Base-by-base conservation (phyloP, 2,329 filamentous ascomycete genomes). In the Penicillium griseofulvum region DNA sequence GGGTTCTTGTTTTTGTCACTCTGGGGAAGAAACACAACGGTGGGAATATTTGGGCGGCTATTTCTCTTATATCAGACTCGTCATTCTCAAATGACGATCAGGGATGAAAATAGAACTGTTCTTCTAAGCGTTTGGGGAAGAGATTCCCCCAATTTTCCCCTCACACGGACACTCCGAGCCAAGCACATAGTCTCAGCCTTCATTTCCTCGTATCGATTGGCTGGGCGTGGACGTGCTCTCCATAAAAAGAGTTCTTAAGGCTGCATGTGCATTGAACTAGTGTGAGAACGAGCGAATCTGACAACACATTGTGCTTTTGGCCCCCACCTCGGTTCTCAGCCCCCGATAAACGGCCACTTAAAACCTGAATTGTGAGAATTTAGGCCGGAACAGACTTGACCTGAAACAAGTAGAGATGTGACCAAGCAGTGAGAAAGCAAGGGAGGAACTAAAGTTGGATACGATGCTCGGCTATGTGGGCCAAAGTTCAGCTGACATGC, bases 201-300 rank as follows among this genome's bases (percentile, higher is more conserved):
- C 24, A 34, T 38, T 26, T 4, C 33, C 31, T 31, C 39, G 26
- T 37, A 39, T 37, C 47, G 53, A 54, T 59, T 52, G 19, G 43
- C 47, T 48, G 42, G 44, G 36, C 34, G 34, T 26, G 49, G 39
- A 7, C 19, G 17, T 46, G 12, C 6, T 17, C 37, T 48, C 17
- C 47, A 42, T 33, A 33, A 22, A 22, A 26, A 45, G 22, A 39
- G 43, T 52, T 54, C 44, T 42, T 63, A 65, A 65, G 61, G 63
- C 63, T 65, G 63, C 61, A 65, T 52, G 55, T 63, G 58, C 61
- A 49, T 59, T 59, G 57, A 43, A 54, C 51, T 61, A 44, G 54
- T 39, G 11, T 29, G 24, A 56, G 54, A 64, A 65, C 58, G 36
- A 62, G 53, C 39, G 43, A 37, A 39, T 46, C 31, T 29, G 42